Evolutionary conservation across 2,329 filamentous ascomycete genomes (phyloP).

Genomic region (Xylariaceae sp.): DNA sequence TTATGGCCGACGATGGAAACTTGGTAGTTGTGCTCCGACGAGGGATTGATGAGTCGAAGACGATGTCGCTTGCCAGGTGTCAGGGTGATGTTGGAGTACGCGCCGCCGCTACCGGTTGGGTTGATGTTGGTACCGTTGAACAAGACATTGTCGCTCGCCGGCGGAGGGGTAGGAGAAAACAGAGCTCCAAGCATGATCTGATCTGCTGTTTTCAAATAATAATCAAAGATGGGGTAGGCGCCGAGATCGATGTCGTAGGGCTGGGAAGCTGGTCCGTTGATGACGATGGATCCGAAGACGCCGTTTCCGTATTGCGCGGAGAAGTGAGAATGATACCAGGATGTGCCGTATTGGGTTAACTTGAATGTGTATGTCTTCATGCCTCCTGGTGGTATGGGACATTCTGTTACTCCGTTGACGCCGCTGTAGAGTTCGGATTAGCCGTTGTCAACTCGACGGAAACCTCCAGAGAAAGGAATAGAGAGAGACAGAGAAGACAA

Average conservation of each 20-base stretch:
- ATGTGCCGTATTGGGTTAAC: constrained; percentile 26
- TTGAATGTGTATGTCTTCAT: constrained; percentile 24
- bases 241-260: constrained; percentile 50
- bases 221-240: constrained; percentile 47
- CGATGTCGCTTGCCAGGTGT: constrained; percentile 42
- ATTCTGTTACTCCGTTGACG: constrained; percentile 36
- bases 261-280: constrained; percentile 37
- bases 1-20: constrained; percentile 49
- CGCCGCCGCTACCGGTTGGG: constrained; percentile 27
- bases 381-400: constrained; percentile 26
- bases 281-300: constrained; percentile 42
- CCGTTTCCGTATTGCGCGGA: constrained; percentile 43
- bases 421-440: constrained; percentile 18
- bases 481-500: too few relatives aligned
- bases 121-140: constrained; percentile 41
- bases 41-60: constrained; percentile 47
- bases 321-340: constrained; percentile 42
- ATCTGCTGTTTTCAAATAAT: constrained; percentile 40
- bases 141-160: constrained; percentile 35
- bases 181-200: constrained; percentile 16
- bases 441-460: background rate
- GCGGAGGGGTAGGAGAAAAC: constrained; percentile 21
- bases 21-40: constrained; percentile 43
- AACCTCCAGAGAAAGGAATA: background rate
- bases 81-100: constrained; percentile 33